Percentiles rank a stretch among this genome's conserved stretches.
phyloP scores from a whole-genome alignment of 2,329 filamentous ascomycete genomes.

The Cordyceps javanica region DNA sequence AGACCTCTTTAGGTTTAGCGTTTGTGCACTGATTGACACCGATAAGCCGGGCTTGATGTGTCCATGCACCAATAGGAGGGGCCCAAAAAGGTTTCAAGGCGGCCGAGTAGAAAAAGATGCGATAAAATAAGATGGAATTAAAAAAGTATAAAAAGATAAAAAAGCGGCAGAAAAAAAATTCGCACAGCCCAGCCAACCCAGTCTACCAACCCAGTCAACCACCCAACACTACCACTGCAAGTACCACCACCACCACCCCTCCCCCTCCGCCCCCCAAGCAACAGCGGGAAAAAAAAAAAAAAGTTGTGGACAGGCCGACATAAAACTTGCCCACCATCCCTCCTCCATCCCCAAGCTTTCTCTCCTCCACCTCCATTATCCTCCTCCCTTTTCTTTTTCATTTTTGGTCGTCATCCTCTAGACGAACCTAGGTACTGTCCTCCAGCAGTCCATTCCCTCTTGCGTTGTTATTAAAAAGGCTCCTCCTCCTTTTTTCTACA shows the following conservation, averaged over 20 bases:
- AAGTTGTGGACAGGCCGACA: conserved; percentile 24
- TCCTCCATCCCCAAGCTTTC: conserved; percentile 26
- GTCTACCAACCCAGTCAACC: neutral
- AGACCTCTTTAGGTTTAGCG: conserved; percentile 2
- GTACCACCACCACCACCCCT: too few relatives aligned
- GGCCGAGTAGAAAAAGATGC: neutral
- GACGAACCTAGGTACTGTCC: conserved; percentile 32
- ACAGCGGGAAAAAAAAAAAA: conserved; percentile 23
- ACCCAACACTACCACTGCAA: too few relatives aligned
- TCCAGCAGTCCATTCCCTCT: conserved; percentile 22
- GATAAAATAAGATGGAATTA: too few relatives aligned
- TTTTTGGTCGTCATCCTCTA: conserved; percentile 37
- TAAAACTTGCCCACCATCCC: conserved; percentile 30
- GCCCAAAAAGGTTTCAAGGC: neutral
- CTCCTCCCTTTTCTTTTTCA: conserved; percentile 20
- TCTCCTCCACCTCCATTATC: conserved; percentile 29
- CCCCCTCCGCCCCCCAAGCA: conserved; percentile 9
- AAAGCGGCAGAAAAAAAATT: too few relatives aligned
- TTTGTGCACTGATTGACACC: neutral
- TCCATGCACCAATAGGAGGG: neutral
- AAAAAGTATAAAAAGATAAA: too few relatives aligned
- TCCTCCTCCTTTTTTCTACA: conserved; percentile 27
- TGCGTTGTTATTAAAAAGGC: conserved; percentile 30
- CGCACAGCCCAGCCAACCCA: neutral
- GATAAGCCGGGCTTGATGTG: conserved; percentile 4